Base-by-base conservation (phyloP, 1,139 yeast species). In the Candida labiduridarum region DNA sequence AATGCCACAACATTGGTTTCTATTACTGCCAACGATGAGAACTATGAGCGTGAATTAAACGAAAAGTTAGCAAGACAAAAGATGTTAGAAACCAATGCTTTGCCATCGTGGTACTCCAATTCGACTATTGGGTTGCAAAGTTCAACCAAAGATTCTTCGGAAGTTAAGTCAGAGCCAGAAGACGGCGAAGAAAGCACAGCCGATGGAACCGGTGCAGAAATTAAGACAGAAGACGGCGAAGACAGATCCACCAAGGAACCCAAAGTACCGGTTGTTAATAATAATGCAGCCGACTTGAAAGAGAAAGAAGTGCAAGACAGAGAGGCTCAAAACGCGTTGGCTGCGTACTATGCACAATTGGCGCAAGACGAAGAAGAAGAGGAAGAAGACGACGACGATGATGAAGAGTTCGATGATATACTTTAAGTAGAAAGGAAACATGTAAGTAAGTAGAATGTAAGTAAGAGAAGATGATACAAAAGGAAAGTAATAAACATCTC, bases 101-200 rank as follows among this genome's bases (percentile, higher is more conserved):
- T 94, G 59, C 99, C 99, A 10, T 85, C 96, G 22, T 94, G 99
- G 99, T 97, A 94, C 66, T 82, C 87, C 57, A 86, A 86, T 58
- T 85, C 95, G 61, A 91, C 99, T 0, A 95, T 94, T 56, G 97
- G 96, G 67, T 52, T 53, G 59, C 22, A 55, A 66, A 84, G 80
- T 53, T 43, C 43, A 27, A 30, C 47, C 14, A 51, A 52, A 33
- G 50, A 49, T 10, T 19, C 29, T 4, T 18, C 16, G n/a, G 41
- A 38, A 12, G 15, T n/a, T 3, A 38, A 38, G 19, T 19, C 29
- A n/a, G 41, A n/a, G 11, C 19, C 30, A 11, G 63, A 59, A 27
- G 56, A 57, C 3, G 54, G 46, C 1, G 48, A 41, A 7, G 35
- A 30, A n/a, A 39, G n/a, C 64, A 61, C 56, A 10, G 50, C 55